Evolutionary conservation across 306 rosid genomes (phyloP), one percentile per base, ranked within the genome.

Genomic region (Cucumis cinereus): DNA sequence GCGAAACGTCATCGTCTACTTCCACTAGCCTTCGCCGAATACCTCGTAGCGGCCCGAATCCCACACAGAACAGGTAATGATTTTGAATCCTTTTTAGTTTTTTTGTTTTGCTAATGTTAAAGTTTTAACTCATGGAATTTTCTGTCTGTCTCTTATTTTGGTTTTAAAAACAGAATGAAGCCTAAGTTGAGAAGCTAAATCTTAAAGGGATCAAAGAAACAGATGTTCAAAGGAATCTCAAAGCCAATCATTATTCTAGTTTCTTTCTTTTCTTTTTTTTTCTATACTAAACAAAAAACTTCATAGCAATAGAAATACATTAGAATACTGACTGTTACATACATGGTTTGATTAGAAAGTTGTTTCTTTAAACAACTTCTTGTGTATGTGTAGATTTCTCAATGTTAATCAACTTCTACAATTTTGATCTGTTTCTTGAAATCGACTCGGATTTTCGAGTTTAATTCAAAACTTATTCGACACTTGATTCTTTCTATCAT

Each of bases 1-100:
- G 11, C 6, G 61, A 52, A 72, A 72, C 47, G 6, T 1, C 47
- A 5, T 49, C 76, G n/a, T 28, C 76, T 50, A 50, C 43, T 87
- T 2, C 81, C 83, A 85, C 86, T 13, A 93, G 90, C 80, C 91
- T 92, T 55, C 82, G 88, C 76, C 72, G 75, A 20, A 90, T 90
- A 22, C 96, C 98, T 79, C 90, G 93, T 20, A 90, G 91, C 83
- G 79, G 79, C 76, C 90, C 98, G 17, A 93, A 90, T 82, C 97
- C 98, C 54, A 88, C 92, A 3, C 97, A 88, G 78, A 93, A 93
- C 90, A 89, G 83, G 98, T 93, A 89, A 87, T 36, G 76, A 16
- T 35, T 50, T 5, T 50, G 43, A 71, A 71, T 71, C 59, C 60
- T n/a, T n/a, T n/a, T n/a, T 50, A 26, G 41, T 2, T 30, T n/a